A percentile compares a stretch with the other conserved stretches of the same genome.
Conservation (phyloP, 345 rosid species). For the Boechera stricta region DNA sequence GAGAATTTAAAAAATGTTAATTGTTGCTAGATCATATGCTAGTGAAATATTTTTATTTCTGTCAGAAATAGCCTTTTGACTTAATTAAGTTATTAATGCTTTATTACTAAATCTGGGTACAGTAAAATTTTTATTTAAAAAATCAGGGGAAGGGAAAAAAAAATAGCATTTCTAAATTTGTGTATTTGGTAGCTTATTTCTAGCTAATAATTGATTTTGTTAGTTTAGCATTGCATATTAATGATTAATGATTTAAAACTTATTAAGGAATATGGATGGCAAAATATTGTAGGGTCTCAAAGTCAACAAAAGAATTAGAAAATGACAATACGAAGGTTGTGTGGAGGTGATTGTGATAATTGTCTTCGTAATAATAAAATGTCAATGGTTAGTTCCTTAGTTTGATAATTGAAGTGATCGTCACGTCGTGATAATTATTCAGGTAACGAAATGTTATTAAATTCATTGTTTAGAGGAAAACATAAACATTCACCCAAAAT, state of each 20-base stretch:
- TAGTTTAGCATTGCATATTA: slow-evolving; percentile 1
- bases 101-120: slow-evolving; percentile 2
- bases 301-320: slow-evolving; percentile 27
- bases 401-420: slow-evolving; percentile 32
- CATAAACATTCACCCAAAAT: not conserved
- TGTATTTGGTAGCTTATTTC: slow-evolving; percentile 5
- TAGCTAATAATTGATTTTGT: slow-evolving; percentile 16
- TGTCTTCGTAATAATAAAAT: slow-evolving; percentile 31
- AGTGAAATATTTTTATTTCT: not conserved
- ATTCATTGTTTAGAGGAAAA: not conserved
- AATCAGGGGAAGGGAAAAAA: not conserved
- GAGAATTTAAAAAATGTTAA: slow-evolving; percentile 12
- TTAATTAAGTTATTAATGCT: not conserved
- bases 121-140: not conserved
- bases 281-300: slow-evolving; percentile 29
- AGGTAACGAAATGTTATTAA: not conserved
- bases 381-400: slow-evolving; percentile 31
- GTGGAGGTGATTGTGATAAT: slow-evolving; percentile 15
- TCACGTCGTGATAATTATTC: slow-evolving; percentile 42
- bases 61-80: slow-evolving; percentile 2
- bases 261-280: slow-evolving; percentile 9
- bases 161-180: slow-evolving; percentile 16
- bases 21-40: slow-evolving; percentile 31
- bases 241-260: slow-evolving; percentile 15
- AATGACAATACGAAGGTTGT: not conserved